phyloP scores from a whole-genome alignment of 148 eudicot genomes.

The Euryodendron excelsum region DNA sequence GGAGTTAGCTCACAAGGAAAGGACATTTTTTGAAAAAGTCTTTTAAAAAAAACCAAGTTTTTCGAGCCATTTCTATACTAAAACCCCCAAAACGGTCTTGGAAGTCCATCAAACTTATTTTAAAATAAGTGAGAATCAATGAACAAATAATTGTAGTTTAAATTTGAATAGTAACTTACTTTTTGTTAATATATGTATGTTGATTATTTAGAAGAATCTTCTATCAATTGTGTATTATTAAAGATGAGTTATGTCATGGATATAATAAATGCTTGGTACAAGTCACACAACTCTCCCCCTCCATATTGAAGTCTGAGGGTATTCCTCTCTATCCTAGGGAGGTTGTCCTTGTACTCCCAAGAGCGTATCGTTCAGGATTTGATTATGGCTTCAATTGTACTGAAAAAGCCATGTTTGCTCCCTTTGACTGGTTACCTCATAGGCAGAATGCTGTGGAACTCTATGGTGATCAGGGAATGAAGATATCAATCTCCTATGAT shows the following conservation, averaged over 20 bases:
- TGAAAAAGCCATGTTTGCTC: constrained; percentile 57
- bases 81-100: no score
- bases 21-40: no score
- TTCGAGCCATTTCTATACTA: no score
- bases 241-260: neutral
- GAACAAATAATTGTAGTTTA: neutral
- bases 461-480: constrained; percentile 50
- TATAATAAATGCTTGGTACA: constrained; percentile 24
- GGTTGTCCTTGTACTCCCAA: constrained; percentile 62
- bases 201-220: neutral
- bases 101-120: no score
- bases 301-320: constrained; percentile 50
- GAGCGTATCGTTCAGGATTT: constrained; percentile 64
- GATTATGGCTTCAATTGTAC: constrained; percentile 73
- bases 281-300: constrained; percentile 64
- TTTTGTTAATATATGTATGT: neutral
- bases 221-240: neutral
- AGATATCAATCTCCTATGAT: constrained; percentile 65
- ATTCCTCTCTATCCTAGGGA: constrained; percentile 69
- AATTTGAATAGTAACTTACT: neutral
- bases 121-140: neutral
- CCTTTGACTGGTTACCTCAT: constrained; percentile 78
- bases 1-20: no score
- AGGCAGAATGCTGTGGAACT: constrained; percentile 57
- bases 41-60: no score